These are phyloP conservation scores for Hanseniaspora lachancei DNA, from an alignment of 805 yeast genomes.

Conservation along the genomic window DNA sequence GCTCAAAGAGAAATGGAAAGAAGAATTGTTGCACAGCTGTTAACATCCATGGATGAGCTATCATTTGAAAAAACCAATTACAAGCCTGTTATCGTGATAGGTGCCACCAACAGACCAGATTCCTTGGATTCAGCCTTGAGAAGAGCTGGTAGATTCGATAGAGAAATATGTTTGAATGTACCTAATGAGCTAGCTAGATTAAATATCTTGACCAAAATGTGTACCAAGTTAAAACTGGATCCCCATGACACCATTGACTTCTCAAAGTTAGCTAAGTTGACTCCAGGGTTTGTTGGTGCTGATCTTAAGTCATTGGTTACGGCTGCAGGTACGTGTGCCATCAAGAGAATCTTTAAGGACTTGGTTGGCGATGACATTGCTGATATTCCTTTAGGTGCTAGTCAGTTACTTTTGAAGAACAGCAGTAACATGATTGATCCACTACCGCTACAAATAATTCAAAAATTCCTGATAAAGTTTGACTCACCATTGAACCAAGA, in stretches of 20 bases:
- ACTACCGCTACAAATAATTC: conserved; percentile 49
- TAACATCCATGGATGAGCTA: conserved; percentile 89
- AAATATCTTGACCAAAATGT: conserved; percentile 64
- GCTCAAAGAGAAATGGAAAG: conserved; percentile 98
- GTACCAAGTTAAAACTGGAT: conserved; percentile 48
- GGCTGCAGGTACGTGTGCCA: conserved; percentile 90
- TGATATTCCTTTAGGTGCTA: conserved; percentile 14
- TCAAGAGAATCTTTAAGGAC: conserved; percentile 72
- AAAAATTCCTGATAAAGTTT: conserved; percentile 55
- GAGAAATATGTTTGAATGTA: conserved; percentile 89
- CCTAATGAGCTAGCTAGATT: conserved; percentile 77
- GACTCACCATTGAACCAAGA: conserved; percentile 68
- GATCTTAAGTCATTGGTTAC: conserved; percentile 87
- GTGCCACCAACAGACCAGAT: conserved; percentile 96
- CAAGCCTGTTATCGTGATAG: conserved; percentile 83
- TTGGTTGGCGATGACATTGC: conserved; percentile 20
- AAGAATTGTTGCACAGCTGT: conserved; percentile 86
- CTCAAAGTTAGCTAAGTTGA: conserved; percentile 64
- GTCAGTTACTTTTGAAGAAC: conserved; percentile 21
- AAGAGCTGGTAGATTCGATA: conserved; percentile 91
- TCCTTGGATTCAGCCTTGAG: conserved; percentile 86
- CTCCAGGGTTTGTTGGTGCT: conserved; percentile 97
- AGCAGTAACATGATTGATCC: conserved; percentile 27
- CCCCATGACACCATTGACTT: conserved; percentile 50
- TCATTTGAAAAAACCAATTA: conserved; percentile 80